Base-by-base conservation (phyloP, 108 stramenopile genomes). In the Pseudonitzschia multiseries region DNA sequence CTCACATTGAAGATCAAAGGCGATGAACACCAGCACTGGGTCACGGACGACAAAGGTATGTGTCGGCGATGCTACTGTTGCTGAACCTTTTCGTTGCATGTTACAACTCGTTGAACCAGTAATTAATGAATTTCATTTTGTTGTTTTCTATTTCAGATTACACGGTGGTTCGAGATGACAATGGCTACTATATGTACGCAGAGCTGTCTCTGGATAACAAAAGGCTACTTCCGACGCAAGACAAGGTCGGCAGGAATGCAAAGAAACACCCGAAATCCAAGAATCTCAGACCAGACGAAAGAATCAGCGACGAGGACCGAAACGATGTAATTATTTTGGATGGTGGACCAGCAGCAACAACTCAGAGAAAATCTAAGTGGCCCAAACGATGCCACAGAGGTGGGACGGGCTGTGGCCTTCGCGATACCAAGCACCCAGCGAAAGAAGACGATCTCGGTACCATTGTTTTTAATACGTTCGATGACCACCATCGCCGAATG, bases 1-100 rank as follows among this genome's bases (percentile, higher is more conserved):
- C 32, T 65, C 41, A 24, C 8, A 4, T 36, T 65, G 17, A 65
- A 65, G 31, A 65, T 65, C 64, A 65, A 65, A 9, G 64, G 64
- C 24, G 64, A 65, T 44, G 64, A 65, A 22, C 5, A 6, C 36
- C n/a, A 41, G 17, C 64, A 65, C 31, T 65, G 64, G 64, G 42
- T 65, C 0, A 65, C 64, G 8, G 36, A 65, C 18, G 17, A 22
- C 9, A 18, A 41, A 5, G 64, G 64, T 65, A 41, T 41, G 64
- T 29, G 32, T 8, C 8, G 33, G 6, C 32, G 1, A 65, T 44
- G 8, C 18, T 18, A 10, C n/a, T n/a, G n/a, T n/a, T n/a, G n/a
- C n/a, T n/a, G n/a, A n/a, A n/a, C 15, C 61, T 54, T 24, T 8
- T 12, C 15, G 53, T 8, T 22, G 24, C 24, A 24, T 8, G 24